Conservation (phyloP, 2,329 filamentous ascomycete genomes). For the Rhinocladiella similis region DNA sequence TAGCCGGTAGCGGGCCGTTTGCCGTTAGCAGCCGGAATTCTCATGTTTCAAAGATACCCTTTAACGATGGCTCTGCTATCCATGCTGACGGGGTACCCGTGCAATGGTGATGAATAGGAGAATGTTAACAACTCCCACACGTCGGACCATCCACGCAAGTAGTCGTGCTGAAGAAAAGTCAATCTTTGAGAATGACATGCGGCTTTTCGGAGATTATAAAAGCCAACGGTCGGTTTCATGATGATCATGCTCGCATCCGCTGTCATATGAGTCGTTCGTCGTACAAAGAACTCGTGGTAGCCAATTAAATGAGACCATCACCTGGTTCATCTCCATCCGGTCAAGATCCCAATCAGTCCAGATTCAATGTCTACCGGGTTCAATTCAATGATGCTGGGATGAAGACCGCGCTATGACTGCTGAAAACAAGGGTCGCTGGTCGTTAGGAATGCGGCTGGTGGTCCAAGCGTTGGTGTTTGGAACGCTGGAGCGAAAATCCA, state of each 20-base stretch:
- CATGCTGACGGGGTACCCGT: too few species aligned
- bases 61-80: too few species aligned
- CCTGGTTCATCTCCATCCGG: conserved; percentile 14
- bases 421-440: neutral
- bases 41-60: neutral
- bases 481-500: conserved; percentile 6
- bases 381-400: neutral
- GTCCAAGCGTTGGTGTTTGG: conserved; percentile 12
- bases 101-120: too few species aligned
- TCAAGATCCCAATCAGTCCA: conserved; percentile 16
- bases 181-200: neutral
- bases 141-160: too few species aligned
- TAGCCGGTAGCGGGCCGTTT: conserved; percentile 14
- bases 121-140: too few species aligned
- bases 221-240: conserved; percentile 19
- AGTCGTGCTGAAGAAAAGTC: neutral
- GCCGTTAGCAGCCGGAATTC: neutral
- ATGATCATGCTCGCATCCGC: conserved; percentile 24
- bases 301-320: conserved; percentile 10
- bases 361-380: conserved; percentile 11
- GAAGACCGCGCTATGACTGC: neutral
- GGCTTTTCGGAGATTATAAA: conserved; percentile 23
- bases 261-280: conserved; percentile 24
- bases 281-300: conserved; percentile 21
- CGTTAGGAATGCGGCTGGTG: conserved; percentile 23